Conservation (phyloP, 495 filamentous ascomycete genomes). For the Penicillium pancosmium region DNA sequence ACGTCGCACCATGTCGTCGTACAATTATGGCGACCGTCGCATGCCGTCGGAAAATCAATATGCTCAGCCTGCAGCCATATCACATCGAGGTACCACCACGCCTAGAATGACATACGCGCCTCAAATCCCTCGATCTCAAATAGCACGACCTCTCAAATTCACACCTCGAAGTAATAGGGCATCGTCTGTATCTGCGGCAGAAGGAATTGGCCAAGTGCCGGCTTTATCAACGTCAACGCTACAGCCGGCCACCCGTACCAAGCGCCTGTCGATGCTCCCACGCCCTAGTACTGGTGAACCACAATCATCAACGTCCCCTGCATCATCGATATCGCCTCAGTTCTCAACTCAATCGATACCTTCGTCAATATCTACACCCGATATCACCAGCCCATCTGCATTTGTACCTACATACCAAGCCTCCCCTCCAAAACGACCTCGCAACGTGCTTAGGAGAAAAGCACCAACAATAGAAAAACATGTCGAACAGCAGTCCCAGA, state of each 20-base stretch:
- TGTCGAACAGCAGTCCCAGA: conserved; percentile 33
- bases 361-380: conserved; percentile 22
- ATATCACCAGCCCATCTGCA: conserved; percentile 17
- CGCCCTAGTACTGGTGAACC: conserved; percentile 31
- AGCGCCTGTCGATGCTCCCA: conserved; percentile 36
- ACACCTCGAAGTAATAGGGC: conserved; percentile 29
- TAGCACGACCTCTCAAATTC: conserved; percentile 31
- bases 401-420: conserved; percentile 15
- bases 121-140: conserved; percentile 28
- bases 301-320: conserved; percentile 21
- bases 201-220: conserved; percentile 26
- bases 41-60: conserved; percentile 35
- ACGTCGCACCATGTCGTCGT: conserved; percentile 43
- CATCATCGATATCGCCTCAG: conserved; percentile 18
- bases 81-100: conserved; percentile 25
- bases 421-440: conserved; percentile 28
- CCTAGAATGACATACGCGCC: conserved; percentile 18
- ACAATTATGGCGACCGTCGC: conserved; percentile 38
- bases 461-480: conserved; percentile 46
- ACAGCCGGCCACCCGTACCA: conserved; percentile 25
- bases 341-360: conserved; percentile 22
- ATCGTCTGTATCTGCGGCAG: conserved; percentile 36
- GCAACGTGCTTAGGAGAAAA: conserved; percentile 49
- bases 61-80: conserved; percentile 30
- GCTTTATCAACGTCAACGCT: conserved; percentile 26